Percentiles rank a stretch among this genome's conserved stretches.
Conservation (phyloP, 495 filamentous ascomycete species). For the Aspergillus kassunensis region DNA sequence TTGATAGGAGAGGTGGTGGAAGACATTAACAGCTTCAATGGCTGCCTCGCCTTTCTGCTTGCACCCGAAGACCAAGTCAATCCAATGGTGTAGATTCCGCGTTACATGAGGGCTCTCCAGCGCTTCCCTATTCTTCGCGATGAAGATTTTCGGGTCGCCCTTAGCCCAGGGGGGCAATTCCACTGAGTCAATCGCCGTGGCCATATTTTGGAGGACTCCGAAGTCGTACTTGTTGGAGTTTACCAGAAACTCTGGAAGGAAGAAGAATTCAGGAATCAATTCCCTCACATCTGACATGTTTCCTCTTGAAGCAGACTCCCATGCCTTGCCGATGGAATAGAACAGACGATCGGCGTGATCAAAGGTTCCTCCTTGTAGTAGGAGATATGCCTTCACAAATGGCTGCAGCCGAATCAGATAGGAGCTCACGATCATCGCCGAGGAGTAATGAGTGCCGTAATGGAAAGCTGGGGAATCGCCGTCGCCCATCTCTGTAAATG, state of each 20-base stretch:
- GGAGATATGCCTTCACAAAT: slow-evolving; percentile 92
- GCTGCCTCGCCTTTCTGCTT: slow-evolving; percentile 95
- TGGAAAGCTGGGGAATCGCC: slow-evolving; percentile 77
- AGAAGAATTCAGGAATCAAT: slow-evolving; percentile 95
- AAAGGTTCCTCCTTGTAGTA: slow-evolving; percentile 95
- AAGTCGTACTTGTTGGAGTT: slow-evolving; percentile 95
- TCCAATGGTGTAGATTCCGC: slow-evolving; percentile 86
- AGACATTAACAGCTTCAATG: slow-evolving; percentile 87
- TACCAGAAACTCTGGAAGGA: slow-evolving; percentile 84
- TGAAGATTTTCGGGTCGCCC: slow-evolving; percentile 92
- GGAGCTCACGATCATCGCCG: slow-evolving; percentile 96
- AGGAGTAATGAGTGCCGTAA: slow-evolving; percentile 98
- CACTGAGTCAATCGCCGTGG: slow-evolving; percentile 76
- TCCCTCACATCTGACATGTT: slow-evolving; percentile 94
- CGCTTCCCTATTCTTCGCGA: slow-evolving; percentile 89
- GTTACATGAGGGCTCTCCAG: slow-evolving; percentile 94
- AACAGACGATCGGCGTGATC: slow-evolving; percentile 95
- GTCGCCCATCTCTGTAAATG: slow-evolving; percentile 89
- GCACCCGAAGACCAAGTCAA: slow-evolving; percentile 90
- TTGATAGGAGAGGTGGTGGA: slow-evolving; percentile 91
- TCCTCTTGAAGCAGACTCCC: slow-evolving; percentile 82
- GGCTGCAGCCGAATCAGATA: slow-evolving; percentile 94
- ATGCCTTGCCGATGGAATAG: slow-evolving; percentile 87
- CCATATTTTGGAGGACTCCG: slow-evolving; percentile 74
- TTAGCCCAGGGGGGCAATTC: slow-evolving; percentile 93